Percentiles rank a stretch among this genome's conserved stretches.
Conservation (phyloP, 768 basidiomycete species). For the Rickenella mellea region DNA sequence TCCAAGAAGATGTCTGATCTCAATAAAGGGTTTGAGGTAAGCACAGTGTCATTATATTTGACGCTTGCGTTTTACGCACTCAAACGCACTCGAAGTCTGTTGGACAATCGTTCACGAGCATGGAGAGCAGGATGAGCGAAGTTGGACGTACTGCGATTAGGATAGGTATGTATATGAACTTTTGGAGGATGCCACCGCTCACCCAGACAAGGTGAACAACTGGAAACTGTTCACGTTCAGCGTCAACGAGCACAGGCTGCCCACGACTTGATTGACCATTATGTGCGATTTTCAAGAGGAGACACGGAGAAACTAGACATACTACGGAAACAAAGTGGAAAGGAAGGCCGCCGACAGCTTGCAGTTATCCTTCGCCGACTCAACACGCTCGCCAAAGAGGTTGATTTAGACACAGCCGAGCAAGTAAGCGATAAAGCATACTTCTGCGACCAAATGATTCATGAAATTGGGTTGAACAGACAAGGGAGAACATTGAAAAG, state of each 20-base stretch:
- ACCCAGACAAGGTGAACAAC: constrained; percentile 79
- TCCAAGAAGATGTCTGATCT: constrained; percentile 90
- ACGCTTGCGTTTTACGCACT: neutral
- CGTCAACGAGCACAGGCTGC: constrained; percentile 91
- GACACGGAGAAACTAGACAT: constrained; percentile 69
- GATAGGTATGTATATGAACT: constrained; percentile 51
- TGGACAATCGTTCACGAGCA: constrained; percentile 75
- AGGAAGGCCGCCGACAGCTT: constrained; percentile 80
- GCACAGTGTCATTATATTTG: constrained; percentile 13
- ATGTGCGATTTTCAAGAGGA: constrained; percentile 81
- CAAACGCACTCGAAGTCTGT: constrained; percentile 48
- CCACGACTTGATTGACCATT: constrained; percentile 86
- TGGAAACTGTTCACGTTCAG: constrained; percentile 89
- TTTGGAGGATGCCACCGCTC: neutral
- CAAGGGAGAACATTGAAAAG: constrained; percentile 85
- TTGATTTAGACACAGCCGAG: constrained; percentile 77
- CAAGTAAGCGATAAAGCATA: constrained; percentile 36
- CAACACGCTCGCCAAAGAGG: constrained; percentile 84
- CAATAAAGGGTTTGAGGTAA: constrained; percentile 87
- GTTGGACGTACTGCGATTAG: constrained; percentile 91
- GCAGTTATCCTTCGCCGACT: constrained; percentile 81
- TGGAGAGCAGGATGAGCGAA: constrained; percentile 87
- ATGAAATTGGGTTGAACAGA: constrained; percentile 31
- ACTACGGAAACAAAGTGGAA: constrained; percentile 73
- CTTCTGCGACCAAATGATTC: neutral